Base-by-base conservation (phyloP, 225 moss, liverwort and hornwort species). In the Sphagnum contortum region DNA sequence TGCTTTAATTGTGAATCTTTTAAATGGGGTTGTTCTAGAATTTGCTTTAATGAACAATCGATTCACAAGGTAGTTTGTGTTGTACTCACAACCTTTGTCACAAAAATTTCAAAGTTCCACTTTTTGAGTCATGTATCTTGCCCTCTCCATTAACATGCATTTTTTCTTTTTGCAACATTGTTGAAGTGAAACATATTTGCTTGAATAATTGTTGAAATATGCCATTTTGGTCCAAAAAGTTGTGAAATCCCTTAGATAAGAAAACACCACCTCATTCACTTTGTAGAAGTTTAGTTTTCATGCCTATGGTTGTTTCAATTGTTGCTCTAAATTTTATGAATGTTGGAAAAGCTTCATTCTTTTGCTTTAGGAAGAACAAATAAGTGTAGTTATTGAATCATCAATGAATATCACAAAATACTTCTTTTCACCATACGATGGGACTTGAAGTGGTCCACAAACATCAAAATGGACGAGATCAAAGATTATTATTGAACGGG, bases 241-340 rank as follows among this genome's bases (percentile, higher is more conserved):
- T 13, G 0, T 12, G 12, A n/a, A 61, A 69, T 44, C 6, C 12
- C 3, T 9, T 44, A 4, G 61, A 61, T 0, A 49, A 13, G 8
- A 61, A 69, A 12, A 61, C 62, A 2, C 50, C 69, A 8, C 60
- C 69, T 45, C 69, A 53, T 3, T 69, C 49, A 5, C 47, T 58
- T 54, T 57, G 5, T 0, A 69, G 9, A n/a, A 11, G n/a, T 47
- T 62, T 51, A 12, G 4, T 66, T 5, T 8, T 11, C 11, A 2
- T 13, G 3, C 44, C 8, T 0, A 57, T 61, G 6, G 13, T 52
- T 2, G 12, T 12, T 45, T 62, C 69, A 2, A 62, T 5, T 3
- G 2, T 8, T 7, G 9, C 44, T 60, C 63, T 62, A 52, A 70
- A 70, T 5, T 52, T 45, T 5, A 13, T 48, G 51, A 70, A 70